These are phyloP conservation scores for Globisporangium abappressorium DNA, from an alignment of 352 stramenopile genomes.

Conservation along the genomic window DNA sequence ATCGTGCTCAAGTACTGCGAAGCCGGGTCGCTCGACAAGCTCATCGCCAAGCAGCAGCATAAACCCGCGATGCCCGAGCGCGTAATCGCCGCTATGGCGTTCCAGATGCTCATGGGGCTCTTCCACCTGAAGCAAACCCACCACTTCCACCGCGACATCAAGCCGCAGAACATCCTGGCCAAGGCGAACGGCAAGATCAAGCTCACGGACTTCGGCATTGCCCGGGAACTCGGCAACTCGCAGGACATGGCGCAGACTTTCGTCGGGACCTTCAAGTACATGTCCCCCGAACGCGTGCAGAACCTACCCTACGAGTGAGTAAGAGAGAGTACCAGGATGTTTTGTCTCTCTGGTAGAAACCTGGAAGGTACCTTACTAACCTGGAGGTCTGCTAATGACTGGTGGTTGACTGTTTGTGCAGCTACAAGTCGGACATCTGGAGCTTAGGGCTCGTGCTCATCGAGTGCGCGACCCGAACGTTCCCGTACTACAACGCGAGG, in stretches of 20 bases:
- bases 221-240: constrained; percentile 59
- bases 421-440: constrained; percentile 82
- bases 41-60: constrained; percentile 22
- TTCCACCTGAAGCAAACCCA: constrained; percentile 54
- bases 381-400: background rate
- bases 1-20: constrained; percentile 69
- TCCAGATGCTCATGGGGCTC: constrained; percentile 60
- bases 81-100: constrained; percentile 54
- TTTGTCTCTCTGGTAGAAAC: background rate
- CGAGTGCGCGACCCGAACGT: constrained; percentile 55
- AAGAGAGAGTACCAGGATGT: background rate
- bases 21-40: constrained; percentile 53
- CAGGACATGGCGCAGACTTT: constrained; percentile 85
- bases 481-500: constrained; percentile 46
- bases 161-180: constrained; percentile 92
- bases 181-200: constrained; percentile 78
- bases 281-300: constrained; percentile 90
- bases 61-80: constrained; percentile 32
- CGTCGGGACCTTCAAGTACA: constrained; percentile 91
- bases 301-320: constrained; percentile 73
- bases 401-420: constrained; percentile 15
- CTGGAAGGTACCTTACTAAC: background rate
- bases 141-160: constrained; percentile 93
- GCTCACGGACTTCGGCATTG: constrained; percentile 77
- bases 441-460: constrained; percentile 73